phyloP scores from a whole-genome alignment of 73 alveolate genomes.

The Diophrys sp. region DNA sequence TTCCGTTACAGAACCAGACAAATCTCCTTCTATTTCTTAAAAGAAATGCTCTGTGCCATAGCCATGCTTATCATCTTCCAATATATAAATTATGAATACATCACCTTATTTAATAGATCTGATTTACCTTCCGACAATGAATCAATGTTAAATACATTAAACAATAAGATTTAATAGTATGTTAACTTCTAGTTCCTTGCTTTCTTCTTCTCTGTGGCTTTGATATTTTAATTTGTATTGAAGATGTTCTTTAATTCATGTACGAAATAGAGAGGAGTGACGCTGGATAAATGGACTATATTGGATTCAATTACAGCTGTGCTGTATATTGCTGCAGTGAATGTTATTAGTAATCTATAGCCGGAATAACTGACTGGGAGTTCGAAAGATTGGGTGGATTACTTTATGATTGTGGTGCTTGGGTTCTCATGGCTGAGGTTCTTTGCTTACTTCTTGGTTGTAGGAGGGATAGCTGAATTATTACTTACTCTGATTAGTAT shows the following conservation, averaged over 20 bases:
- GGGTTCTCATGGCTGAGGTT: slow-evolving; percentile 47
- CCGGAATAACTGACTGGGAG: slow-evolving; percentile 6
- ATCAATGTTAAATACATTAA: background rate
- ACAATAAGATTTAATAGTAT: slow-evolving; percentile 24
- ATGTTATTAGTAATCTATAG: slow-evolving; percentile 16
- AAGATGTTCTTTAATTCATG: slow-evolving; percentile 36
- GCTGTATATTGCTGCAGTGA: slow-evolving; percentile 32
- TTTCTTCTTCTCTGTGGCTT: slow-evolving; percentile 29
- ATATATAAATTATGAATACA: slow-evolving; percentile 45
- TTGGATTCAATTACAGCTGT: slow-evolving; percentile 46
- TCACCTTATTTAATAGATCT: slow-evolving; percentile 15
- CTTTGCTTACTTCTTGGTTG: slow-evolving; percentile 49
- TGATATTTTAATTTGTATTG: slow-evolving; percentile 25
- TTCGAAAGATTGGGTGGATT: slow-evolving; percentile 26
- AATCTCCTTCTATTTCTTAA: slow-evolving; percentile 40
- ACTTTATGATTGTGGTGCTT: slow-evolving; percentile 46
- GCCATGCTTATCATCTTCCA: slow-evolving; percentile 49
- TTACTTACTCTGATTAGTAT: slow-evolving; percentile 41
- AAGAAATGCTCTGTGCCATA: slow-evolving; percentile 52
- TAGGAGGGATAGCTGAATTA: slow-evolving; percentile 37
- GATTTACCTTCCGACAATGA: background rate
- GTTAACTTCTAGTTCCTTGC: slow-evolving; percentile 39
- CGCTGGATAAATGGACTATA: slow-evolving; percentile 55
- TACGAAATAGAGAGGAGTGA: slow-evolving; percentile 5
- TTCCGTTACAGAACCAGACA: slow-evolving; percentile 49